phyloP scores from a whole-genome alignment of 768 basidiomycete genomes.

The Macrolepiota albuminosa region DNA sequence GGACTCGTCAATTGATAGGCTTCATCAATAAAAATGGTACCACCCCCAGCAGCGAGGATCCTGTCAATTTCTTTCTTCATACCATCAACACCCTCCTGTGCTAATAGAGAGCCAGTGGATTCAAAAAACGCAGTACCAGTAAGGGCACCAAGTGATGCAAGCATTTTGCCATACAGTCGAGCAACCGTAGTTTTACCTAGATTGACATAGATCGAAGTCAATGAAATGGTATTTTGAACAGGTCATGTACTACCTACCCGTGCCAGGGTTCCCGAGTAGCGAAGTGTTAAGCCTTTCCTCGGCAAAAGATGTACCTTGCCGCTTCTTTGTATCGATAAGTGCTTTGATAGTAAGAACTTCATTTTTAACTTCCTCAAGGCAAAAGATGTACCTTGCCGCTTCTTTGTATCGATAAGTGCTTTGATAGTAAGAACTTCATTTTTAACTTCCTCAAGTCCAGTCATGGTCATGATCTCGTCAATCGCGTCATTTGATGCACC shows the following conservation, averaged over 20 bases:
- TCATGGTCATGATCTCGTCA: conserved; percentile 1
- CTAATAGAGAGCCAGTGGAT: neutral
- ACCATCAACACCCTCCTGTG: neutral
- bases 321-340: neutral
- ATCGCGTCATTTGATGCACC: neutral
- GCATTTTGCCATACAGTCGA: conserved; percentile 48
- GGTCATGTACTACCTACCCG: neutral
- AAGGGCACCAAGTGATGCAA: conserved; percentile 37
- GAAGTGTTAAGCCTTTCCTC: neutral
- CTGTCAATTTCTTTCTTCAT: neutral
- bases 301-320: neutral
- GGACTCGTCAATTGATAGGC: conserved; percentile 59
- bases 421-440: neutral
- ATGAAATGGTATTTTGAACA: neutral
- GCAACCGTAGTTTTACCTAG: conserved; percentile 2
- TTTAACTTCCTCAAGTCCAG: neutral
- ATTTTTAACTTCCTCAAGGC: neutral
- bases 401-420: conserved; percentile 1
- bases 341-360: neutral
- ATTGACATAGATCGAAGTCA: neutral
- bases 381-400: neutral
- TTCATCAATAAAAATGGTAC: conserved; percentile 66
- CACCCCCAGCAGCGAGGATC: conserved; percentile 41
- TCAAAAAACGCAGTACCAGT: neutral
- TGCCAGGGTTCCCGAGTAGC: neutral